Percentiles rank a stretch among this genome's conserved stretches.
Evolutionary conservation across 495 filamentous ascomycete species (phyloP).

Genomic region (Lichina pygmaea): DNA sequence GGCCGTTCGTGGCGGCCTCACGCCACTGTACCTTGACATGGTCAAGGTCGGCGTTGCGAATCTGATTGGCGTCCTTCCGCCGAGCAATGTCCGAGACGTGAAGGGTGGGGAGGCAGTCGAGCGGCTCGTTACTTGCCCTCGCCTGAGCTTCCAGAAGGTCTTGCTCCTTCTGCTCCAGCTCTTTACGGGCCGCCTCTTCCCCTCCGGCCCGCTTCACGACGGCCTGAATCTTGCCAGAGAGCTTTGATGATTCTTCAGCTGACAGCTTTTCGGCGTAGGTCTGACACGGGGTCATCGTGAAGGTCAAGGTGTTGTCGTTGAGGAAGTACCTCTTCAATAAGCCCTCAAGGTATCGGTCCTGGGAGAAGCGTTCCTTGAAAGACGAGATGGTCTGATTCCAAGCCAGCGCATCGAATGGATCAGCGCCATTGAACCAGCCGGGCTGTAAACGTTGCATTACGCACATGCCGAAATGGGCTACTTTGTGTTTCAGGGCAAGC

Average conservation of each 20-base stretch:
- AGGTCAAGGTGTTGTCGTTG: constrained; percentile 63
- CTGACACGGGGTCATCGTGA: constrained; percentile 75
- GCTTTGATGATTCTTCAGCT: constrained; percentile 45
- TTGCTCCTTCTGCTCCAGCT: constrained; percentile 48
- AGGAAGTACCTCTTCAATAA: constrained; percentile 74
- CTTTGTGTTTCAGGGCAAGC: constrained; percentile 76
- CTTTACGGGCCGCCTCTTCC: constrained; percentile 36
- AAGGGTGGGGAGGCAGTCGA: constrained; percentile 69
- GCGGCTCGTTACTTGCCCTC: constrained; percentile 50
- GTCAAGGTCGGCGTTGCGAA: constrained; percentile 39
- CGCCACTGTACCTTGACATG: constrained; percentile 62
- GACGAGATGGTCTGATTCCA: constrained; percentile 69
- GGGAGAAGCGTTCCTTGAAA: constrained; percentile 44
- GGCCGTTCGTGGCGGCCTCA: constrained; percentile 74
- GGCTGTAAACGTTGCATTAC: constrained; percentile 69
- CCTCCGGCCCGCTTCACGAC: constrained; percentile 39
- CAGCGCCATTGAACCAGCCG: constrained; percentile 81
- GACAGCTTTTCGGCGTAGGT: constrained; percentile 46
- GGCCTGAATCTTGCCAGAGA: constrained; percentile 40
- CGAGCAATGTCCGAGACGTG: constrained; percentile 71
- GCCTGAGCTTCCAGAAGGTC: constrained; percentile 60
- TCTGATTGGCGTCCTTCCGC: constrained; percentile 36
- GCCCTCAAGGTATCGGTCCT: constrained; percentile 56
- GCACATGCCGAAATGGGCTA: constrained; percentile 74
- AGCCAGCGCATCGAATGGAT: constrained; percentile 69